Base-by-base conservation (phyloP, 805 yeast species). In the Scheffersomyces spartinae region DNA sequence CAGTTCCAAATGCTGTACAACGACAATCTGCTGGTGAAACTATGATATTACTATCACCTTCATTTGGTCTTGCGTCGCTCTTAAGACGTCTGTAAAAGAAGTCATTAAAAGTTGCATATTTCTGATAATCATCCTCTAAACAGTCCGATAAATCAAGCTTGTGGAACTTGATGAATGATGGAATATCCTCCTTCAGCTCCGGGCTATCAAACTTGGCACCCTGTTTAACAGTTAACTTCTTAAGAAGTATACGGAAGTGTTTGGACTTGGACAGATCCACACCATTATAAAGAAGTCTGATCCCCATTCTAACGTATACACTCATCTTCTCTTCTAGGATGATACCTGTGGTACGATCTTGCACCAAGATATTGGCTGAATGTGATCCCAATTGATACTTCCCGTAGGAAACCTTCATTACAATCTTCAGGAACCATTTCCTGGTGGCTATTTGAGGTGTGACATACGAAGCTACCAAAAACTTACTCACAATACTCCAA, bases 321-420 rank as follows among this genome's bases (percentile, higher is more conserved):
- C 86, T 76, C 81, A 91, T 88, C 41, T 84, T 84, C 42, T 88
- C 98, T 46, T 88, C 97, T 43, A 80, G 51, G n/a, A 88, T 72
- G 23, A 82, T 67, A 0, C 98, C 98, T 0, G 95, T 77, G 10
- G 68, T 61, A 33, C 98, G 63, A 47, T 91, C 96, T 48, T 91
- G 97, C 2, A 88, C 96, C 25, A 91, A 58, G 16, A 91, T 88
- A 43, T 88, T 88, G 7, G 96, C 98, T 24, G 93, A 84, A 44
- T 88, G 83, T 13, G 77, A 74, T 2, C 96, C 96, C 18, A 88
- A 52, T 25, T 74, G 73, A 45, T 85, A 79, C 40, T 79, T 79
- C 0, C 98, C 98, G 44, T 83, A 85, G 0, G 91, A 82, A 24
- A 91, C 55, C 43, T 84, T 86, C 25, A 85, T 78, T 29, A 86